Evolutionary conservation across 345 rosid species (phyloP).

Genomic region (Gossypium thurberi): DNA sequence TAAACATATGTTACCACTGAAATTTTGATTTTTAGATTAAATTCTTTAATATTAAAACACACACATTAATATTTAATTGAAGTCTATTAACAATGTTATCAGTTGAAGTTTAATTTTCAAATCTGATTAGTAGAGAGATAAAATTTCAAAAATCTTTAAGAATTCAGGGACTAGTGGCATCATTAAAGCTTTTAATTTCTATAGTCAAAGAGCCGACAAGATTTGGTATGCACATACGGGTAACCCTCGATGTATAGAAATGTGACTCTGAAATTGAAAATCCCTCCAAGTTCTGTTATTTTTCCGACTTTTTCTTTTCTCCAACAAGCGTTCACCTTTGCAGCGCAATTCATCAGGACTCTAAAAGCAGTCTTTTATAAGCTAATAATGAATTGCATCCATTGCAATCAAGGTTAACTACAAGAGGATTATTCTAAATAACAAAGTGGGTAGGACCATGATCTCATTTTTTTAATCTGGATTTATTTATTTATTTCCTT

Average conservation of each 20-base stretch:
- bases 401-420: slow-evolving; percentile 7
- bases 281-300: background rate
- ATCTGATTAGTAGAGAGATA: too few species aligned
- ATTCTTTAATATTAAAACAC: too few species aligned
- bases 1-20: too few species aligned
- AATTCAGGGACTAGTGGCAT: too few species aligned
- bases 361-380: slow-evolving; percentile 18
- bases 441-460: slow-evolving; percentile 17
- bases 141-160: too few species aligned
- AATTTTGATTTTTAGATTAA: too few species aligned
- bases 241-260: background rate
- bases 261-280: background rate
- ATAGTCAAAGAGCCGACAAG: background rate
- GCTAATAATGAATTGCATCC: slow-evolving; percentile 20
- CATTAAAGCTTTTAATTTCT: background rate
- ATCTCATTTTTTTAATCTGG: background rate
- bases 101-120: too few species aligned
- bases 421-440: slow-evolving; percentile 4
- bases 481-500: background rate
- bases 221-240: background rate
- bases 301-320: too few species aligned
- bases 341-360: too few species aligned
- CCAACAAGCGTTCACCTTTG: too few species aligned
- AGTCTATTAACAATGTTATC: too few species aligned
- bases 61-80: too few species aligned